These are phyloP conservation scores for Dendrobium nobile DNA, from an alignment of 106 monocot genomes.

Conservation along the genomic window DNA sequence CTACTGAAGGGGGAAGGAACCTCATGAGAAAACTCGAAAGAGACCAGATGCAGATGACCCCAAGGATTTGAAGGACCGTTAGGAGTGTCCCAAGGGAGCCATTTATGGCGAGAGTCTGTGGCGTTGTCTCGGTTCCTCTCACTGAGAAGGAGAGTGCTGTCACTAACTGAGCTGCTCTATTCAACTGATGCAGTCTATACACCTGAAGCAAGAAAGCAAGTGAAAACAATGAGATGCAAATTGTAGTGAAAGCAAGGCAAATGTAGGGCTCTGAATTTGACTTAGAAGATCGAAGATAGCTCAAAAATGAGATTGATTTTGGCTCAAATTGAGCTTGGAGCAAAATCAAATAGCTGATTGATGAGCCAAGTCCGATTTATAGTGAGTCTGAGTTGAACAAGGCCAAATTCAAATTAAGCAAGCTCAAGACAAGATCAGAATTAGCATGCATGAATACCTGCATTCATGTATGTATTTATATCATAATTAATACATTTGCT, in stretches of 20 bases:
- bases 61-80: conserved; percentile 82
- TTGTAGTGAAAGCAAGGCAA: not conserved
- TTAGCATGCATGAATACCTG: too few relatives aligned
- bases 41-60: conserved; percentile 91
- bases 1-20: conserved; percentile 52
- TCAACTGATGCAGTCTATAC: conserved; percentile 89
- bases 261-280: too few relatives aligned
- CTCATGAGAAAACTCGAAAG: conserved; percentile 89
- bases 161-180: conserved; percentile 89
- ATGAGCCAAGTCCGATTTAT: too few relatives aligned
- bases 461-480: too few relatives aligned
- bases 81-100: conserved; percentile 71
- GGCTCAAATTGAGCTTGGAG: too few relatives aligned
- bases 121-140: conserved; percentile 70
- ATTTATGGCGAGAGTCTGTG: conserved; percentile 77
- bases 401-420: too few relatives aligned
- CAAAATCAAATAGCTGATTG: too few relatives aligned
- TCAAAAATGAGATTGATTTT: too few relatives aligned
- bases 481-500: too few relatives aligned
- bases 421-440: too few relatives aligned
- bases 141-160: conserved; percentile 84
- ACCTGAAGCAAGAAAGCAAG: conserved; percentile 34
- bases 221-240: not conserved
- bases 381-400: too few relatives aligned
- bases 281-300: too few relatives aligned